Base-by-base conservation (phyloP, 2,329 filamentous ascomycete genomes). In the Rugonectria rugulosa region DNA sequence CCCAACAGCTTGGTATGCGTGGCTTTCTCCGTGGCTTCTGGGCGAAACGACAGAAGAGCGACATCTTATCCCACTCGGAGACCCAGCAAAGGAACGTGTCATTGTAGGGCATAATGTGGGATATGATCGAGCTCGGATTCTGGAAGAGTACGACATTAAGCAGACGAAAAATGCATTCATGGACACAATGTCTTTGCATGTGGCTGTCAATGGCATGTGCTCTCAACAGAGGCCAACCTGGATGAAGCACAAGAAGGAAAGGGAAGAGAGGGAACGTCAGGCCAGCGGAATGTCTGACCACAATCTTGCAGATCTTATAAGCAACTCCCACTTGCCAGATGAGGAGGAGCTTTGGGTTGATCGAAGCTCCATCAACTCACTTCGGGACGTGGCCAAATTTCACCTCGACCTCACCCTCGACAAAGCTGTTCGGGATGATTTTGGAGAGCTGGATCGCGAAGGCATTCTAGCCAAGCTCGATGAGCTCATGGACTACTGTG, bases 151-250 rank as follows among this genome's bases (percentile, higher is more conserved):
- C 71, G 83, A 88, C 67, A 74, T 98, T 34, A 80, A 85, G 50
- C 94, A 97, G 72, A 89, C 91, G 1, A 85, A 87, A 32, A 98
- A 92, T 64, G 89, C 86, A 37, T 99, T 97, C 70, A 76, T 99
- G 46, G 95, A 99, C 72, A 99, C 95, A 24, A 99, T 99, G 95
- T 98, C 94, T 2, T 79, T 99, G 17, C 95, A 99, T 71, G 94
- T 97, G 7, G 96, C 96, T 3, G 94, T 97, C 20, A 99, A 99
- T 70, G 95, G 95, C 59, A 99, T 99, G 95, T 99, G 95, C 74
- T 98, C 95, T 19, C 88, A 90, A 62, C 95, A 99, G 73, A 85
- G 95, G 44, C 95, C 96, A 8, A 97, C 91, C 0, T 99, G 95
- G 95, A 92, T 97, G 88, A 96, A 91, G 72, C 91, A 97, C 73